Percentiles rank a stretch among this genome's conserved stretches.
Conservation (phyloP, 1,284 basidiomycete genomes). For the Apiotrichum gracile region DNA sequence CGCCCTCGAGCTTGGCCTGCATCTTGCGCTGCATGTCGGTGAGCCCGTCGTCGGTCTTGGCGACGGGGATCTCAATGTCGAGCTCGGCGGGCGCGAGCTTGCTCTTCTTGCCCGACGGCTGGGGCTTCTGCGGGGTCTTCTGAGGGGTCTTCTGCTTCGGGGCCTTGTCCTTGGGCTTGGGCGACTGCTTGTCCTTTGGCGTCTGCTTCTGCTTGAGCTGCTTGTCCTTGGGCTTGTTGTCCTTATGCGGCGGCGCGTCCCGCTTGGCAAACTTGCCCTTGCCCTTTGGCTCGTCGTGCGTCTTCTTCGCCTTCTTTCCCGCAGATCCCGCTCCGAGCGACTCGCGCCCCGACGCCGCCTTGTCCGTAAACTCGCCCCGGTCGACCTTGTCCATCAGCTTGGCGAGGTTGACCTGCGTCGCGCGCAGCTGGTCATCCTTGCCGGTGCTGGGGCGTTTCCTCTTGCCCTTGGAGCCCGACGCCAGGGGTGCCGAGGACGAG, state of each 20-base stretch:
- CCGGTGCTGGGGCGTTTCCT: slow-evolving; percentile 56
- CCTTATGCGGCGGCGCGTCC: not conserved
- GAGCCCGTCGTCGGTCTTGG: slow-evolving; percentile 45
- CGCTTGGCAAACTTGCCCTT: slow-evolving; percentile 2
- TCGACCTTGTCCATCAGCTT: slow-evolving; percentile 64
- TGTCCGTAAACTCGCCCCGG: slow-evolving; percentile 37
- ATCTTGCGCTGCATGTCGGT: slow-evolving; percentile 69
- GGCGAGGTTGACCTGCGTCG: slow-evolving; percentile 64
- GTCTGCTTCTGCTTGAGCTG: not conserved
- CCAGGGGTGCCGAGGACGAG: slow-evolving; percentile 2
- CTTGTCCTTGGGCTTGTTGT: not conserved
- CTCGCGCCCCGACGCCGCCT: slow-evolving; percentile 21
- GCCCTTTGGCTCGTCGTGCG: slow-evolving; percentile 13
- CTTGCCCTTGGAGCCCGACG: slow-evolving; percentile 49
- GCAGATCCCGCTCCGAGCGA: slow-evolving; percentile 1
- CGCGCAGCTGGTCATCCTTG: slow-evolving; percentile 44
- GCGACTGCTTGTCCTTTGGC: not conserved
- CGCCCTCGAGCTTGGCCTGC: slow-evolving; percentile 72
- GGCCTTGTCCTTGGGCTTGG: not conserved
- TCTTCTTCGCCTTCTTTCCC: slow-evolving; percentile 41
- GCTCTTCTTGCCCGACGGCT: not conserved
- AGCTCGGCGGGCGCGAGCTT: slow-evolving; percentile 22
- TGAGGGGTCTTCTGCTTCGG: not conserved
- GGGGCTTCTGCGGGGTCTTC: not conserved
- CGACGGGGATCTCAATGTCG: slow-evolving; percentile 24